These are phyloP conservation scores for Sparassis latifolia DNA, from an alignment of 1,284 basidiomycete genomes.

Conservation along the genomic window DNA sequence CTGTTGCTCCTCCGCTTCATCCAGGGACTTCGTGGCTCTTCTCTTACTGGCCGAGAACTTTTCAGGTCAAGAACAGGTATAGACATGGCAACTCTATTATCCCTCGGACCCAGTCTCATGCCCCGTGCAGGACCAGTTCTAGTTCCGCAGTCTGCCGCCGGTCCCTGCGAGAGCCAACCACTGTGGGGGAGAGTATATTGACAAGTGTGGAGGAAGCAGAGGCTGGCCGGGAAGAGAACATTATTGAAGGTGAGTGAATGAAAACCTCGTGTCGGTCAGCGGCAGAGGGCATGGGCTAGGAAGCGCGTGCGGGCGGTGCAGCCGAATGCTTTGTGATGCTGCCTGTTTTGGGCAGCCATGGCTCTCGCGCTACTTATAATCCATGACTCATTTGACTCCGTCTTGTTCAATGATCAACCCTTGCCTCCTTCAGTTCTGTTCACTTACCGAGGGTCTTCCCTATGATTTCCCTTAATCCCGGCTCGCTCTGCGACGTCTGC, in stretches of 20 bases:
- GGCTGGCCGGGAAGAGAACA: neutral
- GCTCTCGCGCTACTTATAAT: conserved; percentile 23
- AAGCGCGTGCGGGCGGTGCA: neutral
- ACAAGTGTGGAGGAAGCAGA: neutral
- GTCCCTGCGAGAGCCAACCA: neutral
- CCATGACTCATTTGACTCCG: conserved; percentile 19
- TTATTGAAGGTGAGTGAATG: neutral
- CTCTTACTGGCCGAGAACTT: neutral
- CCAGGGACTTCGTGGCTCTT: neutral
- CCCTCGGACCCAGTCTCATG: neutral
- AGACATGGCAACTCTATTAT: neutral
- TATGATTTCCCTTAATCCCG: conserved; percentile 74
- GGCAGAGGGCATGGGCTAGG: conserved; percentile 9
- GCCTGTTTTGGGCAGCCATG: conserved; percentile 12
- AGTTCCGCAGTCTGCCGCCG: neutral
- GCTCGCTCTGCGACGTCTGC: conserved; percentile 79
- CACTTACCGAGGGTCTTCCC: conserved; percentile 21
- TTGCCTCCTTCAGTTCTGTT: conserved; percentile 23
- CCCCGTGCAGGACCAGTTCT: neutral
- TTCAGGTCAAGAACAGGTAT: neutral
- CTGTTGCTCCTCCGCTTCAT: neutral
- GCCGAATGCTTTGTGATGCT: conserved; percentile 2
- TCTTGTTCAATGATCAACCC: conserved; percentile 24
- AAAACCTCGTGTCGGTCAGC: conserved; percentile 8
- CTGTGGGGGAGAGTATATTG: neutral